Conservation (phyloP, 2,329 filamentous ascomycete species). For the Mycogone perniciosa region DNA sequence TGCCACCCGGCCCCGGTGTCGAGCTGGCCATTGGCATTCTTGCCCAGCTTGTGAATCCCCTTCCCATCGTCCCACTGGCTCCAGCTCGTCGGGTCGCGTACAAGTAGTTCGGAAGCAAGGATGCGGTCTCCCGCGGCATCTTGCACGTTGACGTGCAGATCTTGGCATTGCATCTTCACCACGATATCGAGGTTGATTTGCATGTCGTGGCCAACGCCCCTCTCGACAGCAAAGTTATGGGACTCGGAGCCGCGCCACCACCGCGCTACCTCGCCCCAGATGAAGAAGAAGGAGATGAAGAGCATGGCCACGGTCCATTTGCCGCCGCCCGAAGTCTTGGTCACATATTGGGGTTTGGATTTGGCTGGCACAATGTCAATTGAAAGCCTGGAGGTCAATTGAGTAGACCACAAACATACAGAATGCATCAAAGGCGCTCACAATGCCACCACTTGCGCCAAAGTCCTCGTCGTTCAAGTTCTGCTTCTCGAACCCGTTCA, state of each 20-base stretch:
- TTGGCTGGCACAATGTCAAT: constrained; percentile 58
- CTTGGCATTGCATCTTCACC: constrained; percentile 76
- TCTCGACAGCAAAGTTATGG: constrained; percentile 90
- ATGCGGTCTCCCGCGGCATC: constrained; percentile 91
- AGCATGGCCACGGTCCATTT: constrained; percentile 88
- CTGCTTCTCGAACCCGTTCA: constrained; percentile 74
- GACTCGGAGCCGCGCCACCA: constrained; percentile 83
- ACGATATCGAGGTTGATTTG: constrained; percentile 97
- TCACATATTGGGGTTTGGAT: constrained; percentile 88
- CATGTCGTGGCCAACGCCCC: constrained; percentile 77
- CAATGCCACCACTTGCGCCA: constrained; percentile 62
- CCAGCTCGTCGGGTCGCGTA: constrained; percentile 75
- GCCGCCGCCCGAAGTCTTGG: constrained; percentile 76
- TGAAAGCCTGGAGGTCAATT: neutral
- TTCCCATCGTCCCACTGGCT: constrained; percentile 68
- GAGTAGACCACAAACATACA: constrained; percentile 50
- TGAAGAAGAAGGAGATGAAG: constrained; percentile 65
- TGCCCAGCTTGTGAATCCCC: constrained; percentile 56
- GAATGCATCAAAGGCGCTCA: constrained; percentile 94
- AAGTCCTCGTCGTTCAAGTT: constrained; percentile 70
- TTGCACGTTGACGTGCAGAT: constrained; percentile 95
- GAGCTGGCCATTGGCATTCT: constrained; percentile 48
- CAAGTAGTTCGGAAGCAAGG: constrained; percentile 67
- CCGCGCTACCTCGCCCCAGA: constrained; percentile 68
- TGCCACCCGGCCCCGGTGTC: constrained; percentile 54